Evolutionary conservation across 352 stramenopile genomes (phyloP), one percentile per base, ranked within the genome.

Genomic region (Globisporangium barbulae): DNA sequence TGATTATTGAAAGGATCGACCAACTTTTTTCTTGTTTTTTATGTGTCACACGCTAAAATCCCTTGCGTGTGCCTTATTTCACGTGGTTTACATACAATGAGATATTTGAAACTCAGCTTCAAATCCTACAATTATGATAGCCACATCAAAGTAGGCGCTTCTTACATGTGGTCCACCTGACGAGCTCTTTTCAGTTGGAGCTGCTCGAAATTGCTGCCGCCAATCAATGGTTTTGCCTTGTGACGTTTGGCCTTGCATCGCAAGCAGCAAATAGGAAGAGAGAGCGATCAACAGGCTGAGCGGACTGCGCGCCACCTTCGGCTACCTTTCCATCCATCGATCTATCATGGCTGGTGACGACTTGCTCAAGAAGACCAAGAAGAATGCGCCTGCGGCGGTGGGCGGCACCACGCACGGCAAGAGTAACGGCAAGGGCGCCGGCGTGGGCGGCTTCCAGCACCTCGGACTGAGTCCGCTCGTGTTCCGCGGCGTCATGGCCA

Each of bases 401-500:
- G 68, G 72, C 42, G 68, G 63, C 42, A 82, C 83, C 33, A 85
- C 70, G 15, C 82, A 93, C 53, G 81, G 81, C 67, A 93, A 93
- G 64, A 90, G 79, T 48, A 93, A 90, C 63, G 83, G 83, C 61
- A 93, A 91, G 68, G 82, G 82, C 48, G 79, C 83, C 1, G 81
- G 83, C 15, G 78, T 85, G 30, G 85, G 83, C 48, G 89, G 88
- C 30, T 96, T 97, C 71, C 89, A 96, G 77, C 72, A 88, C 75
- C 64, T 97, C 37, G 88, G 88, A 7, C 74, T 96, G n/a, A 92
- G 78, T 67, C 74, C 84, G 31, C 53, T 65, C 5, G 77, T 96
- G 53, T 94, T 96, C 62, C 81, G 83, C 21, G 92, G 84, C 48
- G 77, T 98, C 63, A 95, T 97, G 78, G 81, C 79, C 57, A 97